Percentiles rank a stretch among this genome's conserved stretches.
Conservation (phyloP, 495 filamentous ascomycete species). For the Lepidopterella palustris region DNA sequence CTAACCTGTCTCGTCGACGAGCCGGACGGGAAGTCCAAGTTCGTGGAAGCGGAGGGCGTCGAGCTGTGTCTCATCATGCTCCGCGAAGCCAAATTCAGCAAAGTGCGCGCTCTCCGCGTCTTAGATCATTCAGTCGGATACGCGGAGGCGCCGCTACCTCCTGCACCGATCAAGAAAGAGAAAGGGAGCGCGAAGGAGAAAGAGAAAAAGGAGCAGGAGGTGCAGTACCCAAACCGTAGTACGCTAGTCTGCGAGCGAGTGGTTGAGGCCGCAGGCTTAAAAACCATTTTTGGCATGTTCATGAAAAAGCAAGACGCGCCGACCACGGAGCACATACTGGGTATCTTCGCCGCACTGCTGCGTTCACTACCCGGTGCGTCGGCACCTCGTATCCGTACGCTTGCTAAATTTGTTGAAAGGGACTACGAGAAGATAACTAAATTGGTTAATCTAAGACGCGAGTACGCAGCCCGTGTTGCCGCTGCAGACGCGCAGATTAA, state of each 20-base stretch:
- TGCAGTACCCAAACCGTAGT: constrained; percentile 25
- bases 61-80: constrained; percentile 91
- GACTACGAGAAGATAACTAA: constrained; percentile 78
- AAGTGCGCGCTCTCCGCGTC: constrained; percentile 65
- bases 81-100: constrained; percentile 71
- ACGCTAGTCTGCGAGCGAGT: constrained; percentile 61
- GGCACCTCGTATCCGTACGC: constrained; percentile 67
- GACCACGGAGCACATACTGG: constrained; percentile 77
- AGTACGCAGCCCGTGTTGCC: constrained; percentile 59
- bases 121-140: constrained; percentile 65
- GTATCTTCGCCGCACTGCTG: constrained; percentile 80
- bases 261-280: constrained; percentile 79
- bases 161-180: not conserved
- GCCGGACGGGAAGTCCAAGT: constrained; percentile 66
- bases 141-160: constrained; percentile 5
- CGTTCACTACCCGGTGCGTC: constrained; percentile 73
- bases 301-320: constrained; percentile 72
- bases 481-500: constrained; percentile 63
- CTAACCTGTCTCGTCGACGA: constrained; percentile 75
- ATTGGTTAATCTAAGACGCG: constrained; percentile 62
- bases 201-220: not conserved
- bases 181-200: constrained; percentile 1
- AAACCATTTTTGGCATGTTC: constrained; percentile 77
- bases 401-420: constrained; percentile 94
- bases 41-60: constrained; percentile 84